A percentile compares a stretch with the other conserved stretches of the same genome.
Evolutionary conservation across 176 grass and related monocot species (phyloP).

Genomic region (Saccharum officinarum): DNA sequence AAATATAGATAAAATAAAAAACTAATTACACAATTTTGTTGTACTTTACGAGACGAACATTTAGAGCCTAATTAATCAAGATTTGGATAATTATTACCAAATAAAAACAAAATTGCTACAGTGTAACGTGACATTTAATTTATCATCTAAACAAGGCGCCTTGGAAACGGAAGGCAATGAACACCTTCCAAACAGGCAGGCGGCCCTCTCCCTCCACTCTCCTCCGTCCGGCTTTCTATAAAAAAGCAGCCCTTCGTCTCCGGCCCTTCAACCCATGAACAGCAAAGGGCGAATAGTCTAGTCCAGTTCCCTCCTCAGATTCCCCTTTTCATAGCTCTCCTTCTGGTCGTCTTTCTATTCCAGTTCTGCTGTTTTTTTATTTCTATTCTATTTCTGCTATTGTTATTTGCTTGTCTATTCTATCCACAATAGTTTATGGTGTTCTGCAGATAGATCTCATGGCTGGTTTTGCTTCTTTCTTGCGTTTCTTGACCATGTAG

Average conservation of each 20-base stretch:
- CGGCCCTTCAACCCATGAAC: background rate
- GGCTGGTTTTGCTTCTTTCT: background rate
- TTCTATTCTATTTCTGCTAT: background rate
- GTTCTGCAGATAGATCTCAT: background rate
- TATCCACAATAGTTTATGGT: background rate
- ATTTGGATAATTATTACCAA: too few relatives aligned
- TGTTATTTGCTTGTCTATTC: background rate
- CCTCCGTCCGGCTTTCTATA: conserved; percentile 34
- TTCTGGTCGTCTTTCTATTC: background rate
- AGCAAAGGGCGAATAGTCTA: background rate
- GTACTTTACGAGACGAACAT: too few relatives aligned
- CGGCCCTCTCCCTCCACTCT: background rate
- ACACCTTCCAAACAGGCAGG: background rate
- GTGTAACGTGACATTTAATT: too few relatives aligned
- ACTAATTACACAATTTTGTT: too few relatives aligned
- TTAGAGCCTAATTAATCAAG: too few relatives aligned
- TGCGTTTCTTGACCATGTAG: background rate
- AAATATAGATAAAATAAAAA: too few relatives aligned
- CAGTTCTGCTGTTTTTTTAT: background rate
- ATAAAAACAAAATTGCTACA: too few relatives aligned
- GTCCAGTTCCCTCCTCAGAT: background rate
- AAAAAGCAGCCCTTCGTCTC: conserved; percentile 35
- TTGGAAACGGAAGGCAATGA: conserved; percentile 16
- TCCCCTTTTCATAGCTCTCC: background rate
- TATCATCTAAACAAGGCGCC: too few relatives aligned